Evolutionary conservation across 2,329 filamentous ascomycete species (phyloP), one percentile per base, ranked within the genome.

Genomic region (Verticillium zaregamsianum): DNA sequence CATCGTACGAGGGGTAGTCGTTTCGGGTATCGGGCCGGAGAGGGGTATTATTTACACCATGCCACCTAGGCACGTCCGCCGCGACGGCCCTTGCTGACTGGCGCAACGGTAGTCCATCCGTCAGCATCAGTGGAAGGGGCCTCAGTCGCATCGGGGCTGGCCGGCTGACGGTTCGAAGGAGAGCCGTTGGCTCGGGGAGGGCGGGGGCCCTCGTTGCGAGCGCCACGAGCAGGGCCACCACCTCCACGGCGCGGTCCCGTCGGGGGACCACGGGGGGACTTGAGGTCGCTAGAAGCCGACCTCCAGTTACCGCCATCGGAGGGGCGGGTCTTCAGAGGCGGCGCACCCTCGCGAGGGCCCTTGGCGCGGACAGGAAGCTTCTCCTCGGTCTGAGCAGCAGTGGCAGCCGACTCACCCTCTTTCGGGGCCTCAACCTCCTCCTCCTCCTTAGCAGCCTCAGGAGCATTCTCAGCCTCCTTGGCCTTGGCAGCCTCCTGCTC

Each of bases 291-390:
- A 15, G 82, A 77, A 54, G 82, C 72, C 64, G 80, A 77, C 73
- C 86, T 81, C 86, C 86, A 89, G 75, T 81, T 88, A 59, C 83
- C 82, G 62, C 81, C 80, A 66, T 89, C 86, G 31, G 78, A 68
- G 57, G 84, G 82, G 67, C 84, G 82, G 37, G 86, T 81, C 74
- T 84, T 86, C 63, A 74, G 67, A 63, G 79, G 77, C 67, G 76
- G 75, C n/a, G 71, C 72, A 61, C 74, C 68, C 59, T 84, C 82
- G 6, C 69, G 69, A 11, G 70, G 67, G 64, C 80, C 77, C 28
- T 73, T 75, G 58, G 68, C 63, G 59, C 67, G 76, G 55, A 75
- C 64, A 15, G 81, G 76, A 5, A 75, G 64, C 71, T 83, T 85
- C 67, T 84, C 80, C 61, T 85, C 83, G 23, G 58, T 17, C 5